Base-by-base conservation (phyloP, 805 yeast genomes). In the Wickerhamiella musiphila region DNA sequence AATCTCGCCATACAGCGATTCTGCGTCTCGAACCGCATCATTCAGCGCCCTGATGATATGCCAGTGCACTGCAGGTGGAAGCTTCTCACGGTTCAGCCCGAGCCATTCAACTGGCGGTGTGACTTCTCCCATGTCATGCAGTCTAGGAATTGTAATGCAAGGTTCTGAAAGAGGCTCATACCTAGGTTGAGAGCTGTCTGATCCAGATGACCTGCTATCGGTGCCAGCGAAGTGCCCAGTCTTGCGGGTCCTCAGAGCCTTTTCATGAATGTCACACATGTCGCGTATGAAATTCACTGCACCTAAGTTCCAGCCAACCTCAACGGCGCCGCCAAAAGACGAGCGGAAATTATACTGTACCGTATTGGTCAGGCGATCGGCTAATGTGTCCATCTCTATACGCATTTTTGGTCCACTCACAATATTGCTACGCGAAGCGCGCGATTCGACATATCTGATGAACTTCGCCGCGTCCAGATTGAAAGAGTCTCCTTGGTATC, bases 91-190 rank as follows among this genome's bases (percentile, higher is more conserved):
- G 51, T 90, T 90, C 19, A 90, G 62, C 2, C 98, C 98, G 58
- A 90, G 78, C 98, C 98, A 90, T 51, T 90, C 98, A 36, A 90
- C 57, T 2, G 98, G 98, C 1, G 98, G 98, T 0, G 98, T 90
- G 1, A 95, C 96, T 54, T 77, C 84, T 17, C 98, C 96, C 45
- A 90, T 62, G 47, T 90, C 96, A 46, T 72, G 73, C 46, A 90
- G 60, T 43, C 76, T 86, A 2, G 96, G 96, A 13, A 90, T 78
- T 39, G 78, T 92, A 23, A 90, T 82, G 5, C 68, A 60, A 0
- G 95, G 94, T 8, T 77, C 78, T 23, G 65, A 70, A 8, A 78
- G 47, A 0, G 96, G 69, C 20, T 13, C 22, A n/a, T 28, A 28
- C 23, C 14, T 13, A n/a, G 30, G 30, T 13, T 19, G 18, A 3